Percentiles rank a stretch among this genome's conserved stretches.
Conservation (phyloP, 257 asterid species). For the Ophiorrhiza pumila region DNA sequence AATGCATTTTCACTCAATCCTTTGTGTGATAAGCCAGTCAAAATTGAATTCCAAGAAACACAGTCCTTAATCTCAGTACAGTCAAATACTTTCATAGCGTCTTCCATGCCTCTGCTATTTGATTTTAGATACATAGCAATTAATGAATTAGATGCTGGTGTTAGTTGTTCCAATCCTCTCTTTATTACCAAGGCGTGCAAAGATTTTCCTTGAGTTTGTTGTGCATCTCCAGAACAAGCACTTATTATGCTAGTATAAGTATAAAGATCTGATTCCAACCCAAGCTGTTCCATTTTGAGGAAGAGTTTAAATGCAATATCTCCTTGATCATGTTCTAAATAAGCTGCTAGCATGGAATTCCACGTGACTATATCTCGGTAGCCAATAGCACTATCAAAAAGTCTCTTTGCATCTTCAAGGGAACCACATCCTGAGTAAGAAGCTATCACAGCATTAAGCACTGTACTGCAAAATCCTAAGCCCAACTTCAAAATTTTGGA, state of each 20-base stretch:
- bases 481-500: conserved; percentile 64
- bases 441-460: conserved; percentile 62
- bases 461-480: conserved; percentile 52
- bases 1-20: conserved; percentile 63
- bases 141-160: conserved; percentile 58
- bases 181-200: conserved; percentile 68
- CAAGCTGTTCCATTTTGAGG: conserved; percentile 53
- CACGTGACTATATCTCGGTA: conserved; percentile 66
- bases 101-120: conserved; percentile 40
- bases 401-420: conserved; percentile 43
- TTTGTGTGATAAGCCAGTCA: conserved; percentile 74
- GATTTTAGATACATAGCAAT: conserved; percentile 65
- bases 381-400: conserved; percentile 49
- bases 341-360: conserved; percentile 85
- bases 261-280: conserved; percentile 57
- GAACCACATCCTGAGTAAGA: conserved; percentile 66
- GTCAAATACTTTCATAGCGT: conserved; percentile 50
- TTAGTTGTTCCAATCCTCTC: conserved; percentile 60
- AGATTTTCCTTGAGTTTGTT: conserved; percentile 43
- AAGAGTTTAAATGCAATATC: conserved; percentile 50
- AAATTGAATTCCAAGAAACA: conserved; percentile 74
- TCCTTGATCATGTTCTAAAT: conserved; percentile 40
- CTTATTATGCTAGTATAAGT: conserved; percentile 63
- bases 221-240: conserved; percentile 43
- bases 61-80: conserved; percentile 44